A percentile compares a stretch with the other conserved stretches of the same genome.
phyloP scores from a whole-genome alignment of 331 rosid species.

The Acacia concinna region DNA sequence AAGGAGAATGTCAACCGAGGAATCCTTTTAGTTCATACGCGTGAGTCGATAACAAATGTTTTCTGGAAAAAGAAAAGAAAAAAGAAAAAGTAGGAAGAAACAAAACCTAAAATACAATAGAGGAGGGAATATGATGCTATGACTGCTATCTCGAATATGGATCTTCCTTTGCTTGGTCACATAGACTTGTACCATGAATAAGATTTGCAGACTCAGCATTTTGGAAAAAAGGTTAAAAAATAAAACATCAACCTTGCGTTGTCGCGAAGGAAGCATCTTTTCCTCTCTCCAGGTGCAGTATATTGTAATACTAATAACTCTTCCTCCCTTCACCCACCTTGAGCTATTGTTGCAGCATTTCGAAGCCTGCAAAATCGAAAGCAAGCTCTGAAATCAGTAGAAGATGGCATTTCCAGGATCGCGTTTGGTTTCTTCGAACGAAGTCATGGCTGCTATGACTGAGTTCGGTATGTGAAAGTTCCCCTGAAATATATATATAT shows the following conservation, averaged over 20 bases:
- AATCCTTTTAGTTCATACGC: not conserved
- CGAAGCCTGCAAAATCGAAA: slow-evolving; percentile 4
- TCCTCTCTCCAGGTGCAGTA: not conserved
- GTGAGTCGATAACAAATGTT: not conserved
- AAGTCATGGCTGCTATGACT: slow-evolving; percentile 23
- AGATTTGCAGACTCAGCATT: slow-evolving; percentile 11
- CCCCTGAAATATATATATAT: not conserved
- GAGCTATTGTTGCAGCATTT: not conserved
- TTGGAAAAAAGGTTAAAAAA: not conserved
- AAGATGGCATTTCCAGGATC: slow-evolving; percentile 8
- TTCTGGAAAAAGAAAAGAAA: not conserved
- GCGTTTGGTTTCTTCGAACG: slow-evolving; percentile 6
- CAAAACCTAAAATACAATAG: not conserved
- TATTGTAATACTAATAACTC: not conserved
- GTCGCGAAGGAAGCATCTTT: slow-evolving; percentile 30
- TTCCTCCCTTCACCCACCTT: not conserved
- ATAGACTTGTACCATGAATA: not conserved
- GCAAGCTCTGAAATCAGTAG: not conserved
- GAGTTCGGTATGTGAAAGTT: slow-evolving; percentile 41
- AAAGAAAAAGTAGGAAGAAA: too few species aligned
- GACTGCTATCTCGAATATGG: not conserved
- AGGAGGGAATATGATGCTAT: not conserved
- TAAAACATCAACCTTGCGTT: slow-evolving; percentile 31
- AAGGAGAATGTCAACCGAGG: not conserved
- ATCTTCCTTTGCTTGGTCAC: not conserved